These are phyloP conservation scores for Collybia mongolica DNA, from an alignment of 768 basidiomycete genomes.

Conservation along the genomic window DNA sequence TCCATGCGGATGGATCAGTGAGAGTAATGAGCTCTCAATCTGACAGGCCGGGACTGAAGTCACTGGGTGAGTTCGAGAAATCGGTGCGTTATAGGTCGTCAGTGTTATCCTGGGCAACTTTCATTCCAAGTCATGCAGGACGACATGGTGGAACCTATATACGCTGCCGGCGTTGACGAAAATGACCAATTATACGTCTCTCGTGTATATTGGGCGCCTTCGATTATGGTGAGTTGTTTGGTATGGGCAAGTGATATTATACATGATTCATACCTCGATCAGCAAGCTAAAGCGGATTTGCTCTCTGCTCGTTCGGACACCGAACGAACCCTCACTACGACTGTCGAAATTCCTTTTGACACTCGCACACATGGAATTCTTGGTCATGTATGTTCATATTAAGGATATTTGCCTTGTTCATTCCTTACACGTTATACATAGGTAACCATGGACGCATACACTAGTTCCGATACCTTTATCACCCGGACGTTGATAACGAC, in stretches of 20 bases:
- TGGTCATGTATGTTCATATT: constrained; percentile 47
- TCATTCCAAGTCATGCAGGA: constrained; percentile 2
- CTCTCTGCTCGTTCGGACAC: constrained; percentile 47
- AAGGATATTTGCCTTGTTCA: not conserved
- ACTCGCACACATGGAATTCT: constrained; percentile 67
- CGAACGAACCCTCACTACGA: constrained; percentile 45
- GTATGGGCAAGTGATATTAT: not conserved
- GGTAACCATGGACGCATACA: constrained; percentile 25
- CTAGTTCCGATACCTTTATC: constrained; percentile 19
- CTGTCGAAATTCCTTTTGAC: constrained; percentile 65
- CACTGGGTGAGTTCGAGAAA: constrained; percentile 55
- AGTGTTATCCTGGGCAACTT: too few species aligned
- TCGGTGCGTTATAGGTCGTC: constrained; percentile 41
- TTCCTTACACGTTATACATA: constrained; percentile 35
- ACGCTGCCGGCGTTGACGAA: constrained; percentile 52
- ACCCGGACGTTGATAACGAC: constrained; percentile 59
- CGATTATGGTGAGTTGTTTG: not conserved
- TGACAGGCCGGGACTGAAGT: constrained; percentile 37
- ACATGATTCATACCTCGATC: not conserved
- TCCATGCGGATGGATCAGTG: constrained; percentile 48
- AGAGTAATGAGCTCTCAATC: constrained; percentile 52
- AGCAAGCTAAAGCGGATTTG: constrained; percentile 45
- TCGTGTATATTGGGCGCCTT: constrained; percentile 33
- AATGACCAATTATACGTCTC: constrained; percentile 54
- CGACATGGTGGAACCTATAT: constrained; percentile 47